Percentiles rank a stretch among this genome's conserved stretches.
These are phyloP conservation scores for Malassezia arunalokei DNA, from an alignment of 1,284 basidiomycete species.

Conservation along the genomic window DNA sequence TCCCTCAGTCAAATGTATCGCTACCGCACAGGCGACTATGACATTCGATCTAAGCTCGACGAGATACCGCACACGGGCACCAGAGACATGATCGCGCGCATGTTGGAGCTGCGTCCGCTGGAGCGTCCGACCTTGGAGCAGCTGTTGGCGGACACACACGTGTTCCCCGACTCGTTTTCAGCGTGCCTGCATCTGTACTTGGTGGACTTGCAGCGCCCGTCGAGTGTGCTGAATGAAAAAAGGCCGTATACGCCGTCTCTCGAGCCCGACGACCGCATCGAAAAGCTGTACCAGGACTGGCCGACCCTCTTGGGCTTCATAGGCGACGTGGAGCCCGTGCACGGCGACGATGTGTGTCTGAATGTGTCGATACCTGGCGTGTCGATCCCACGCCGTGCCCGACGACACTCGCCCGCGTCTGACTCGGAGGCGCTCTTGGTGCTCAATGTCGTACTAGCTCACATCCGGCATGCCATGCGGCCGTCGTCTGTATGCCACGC, in stretches of 20 bases:
- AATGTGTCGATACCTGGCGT: neutral
- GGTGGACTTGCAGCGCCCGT: constrained; percentile 55
- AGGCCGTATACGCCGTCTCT: neutral
- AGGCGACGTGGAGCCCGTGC: neutral
- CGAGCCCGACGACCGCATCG: constrained; percentile 40
- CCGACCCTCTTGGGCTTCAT: constrained; percentile 23
- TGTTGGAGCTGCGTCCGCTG: constrained; percentile 70
- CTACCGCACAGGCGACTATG: constrained; percentile 73
- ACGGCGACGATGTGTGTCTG: neutral
- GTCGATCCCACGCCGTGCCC: constrained; percentile 1
- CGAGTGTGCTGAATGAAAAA: neutral
- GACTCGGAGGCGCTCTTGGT: constrained; percentile 71
- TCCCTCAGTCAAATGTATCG: constrained; percentile 91
- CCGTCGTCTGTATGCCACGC: constrained; percentile 76
- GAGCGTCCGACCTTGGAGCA: constrained; percentile 70
- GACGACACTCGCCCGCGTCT: constrained; percentile 29
- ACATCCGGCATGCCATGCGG: constrained; percentile 73
- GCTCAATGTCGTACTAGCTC: constrained; percentile 72
- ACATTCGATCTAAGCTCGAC: constrained; percentile 61
- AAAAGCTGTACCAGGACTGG: constrained; percentile 43
- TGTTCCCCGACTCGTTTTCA: constrained; percentile 86
- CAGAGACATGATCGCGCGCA: constrained; percentile 62
- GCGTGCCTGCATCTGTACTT: constrained; percentile 84
- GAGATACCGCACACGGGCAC: constrained; percentile 70
- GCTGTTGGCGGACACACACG: constrained; percentile 65